phyloP scores from a whole-genome alignment of 2,329 filamentous ascomycete species.

The Stachybotrys elegans region DNA sequence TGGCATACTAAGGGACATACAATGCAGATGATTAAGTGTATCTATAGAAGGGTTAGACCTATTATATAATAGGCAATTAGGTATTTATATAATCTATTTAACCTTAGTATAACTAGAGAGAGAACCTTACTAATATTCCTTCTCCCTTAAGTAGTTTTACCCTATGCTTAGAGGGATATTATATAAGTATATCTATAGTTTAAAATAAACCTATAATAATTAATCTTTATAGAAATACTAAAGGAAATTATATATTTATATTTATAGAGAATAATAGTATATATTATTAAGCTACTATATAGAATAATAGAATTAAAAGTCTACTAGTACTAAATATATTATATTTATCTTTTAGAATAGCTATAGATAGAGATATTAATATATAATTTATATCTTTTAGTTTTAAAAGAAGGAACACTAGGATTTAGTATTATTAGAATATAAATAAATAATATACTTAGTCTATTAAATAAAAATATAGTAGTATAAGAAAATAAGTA shows the following conservation, averaged over 20 bases:
- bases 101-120: no score
- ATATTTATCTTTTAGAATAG: neutral
- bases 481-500: neutral
- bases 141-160: no score
- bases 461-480: neutral
- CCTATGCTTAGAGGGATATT: no score
- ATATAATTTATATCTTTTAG: neutral
- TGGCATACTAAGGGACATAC: no score
- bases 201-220: neutral
- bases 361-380: neutral
- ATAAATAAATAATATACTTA: neutral
- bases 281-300: neutral
- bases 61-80: no score
- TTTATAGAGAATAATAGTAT: neutral
- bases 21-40: no score
- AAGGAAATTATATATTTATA: neutral
- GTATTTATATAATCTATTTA: no score
- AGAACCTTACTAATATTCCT: no score
- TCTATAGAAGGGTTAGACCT: no score
- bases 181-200: neutral
- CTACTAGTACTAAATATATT: neutral
- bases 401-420: neutral
- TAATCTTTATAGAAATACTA: neutral
- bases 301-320: neutral
- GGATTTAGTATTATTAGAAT: neutral